Evolutionary conservation across 2,329 filamentous ascomycete genomes (phyloP), one percentile per base, ranked within the genome.

Genomic region (Cryphonectria naterciae): DNA sequence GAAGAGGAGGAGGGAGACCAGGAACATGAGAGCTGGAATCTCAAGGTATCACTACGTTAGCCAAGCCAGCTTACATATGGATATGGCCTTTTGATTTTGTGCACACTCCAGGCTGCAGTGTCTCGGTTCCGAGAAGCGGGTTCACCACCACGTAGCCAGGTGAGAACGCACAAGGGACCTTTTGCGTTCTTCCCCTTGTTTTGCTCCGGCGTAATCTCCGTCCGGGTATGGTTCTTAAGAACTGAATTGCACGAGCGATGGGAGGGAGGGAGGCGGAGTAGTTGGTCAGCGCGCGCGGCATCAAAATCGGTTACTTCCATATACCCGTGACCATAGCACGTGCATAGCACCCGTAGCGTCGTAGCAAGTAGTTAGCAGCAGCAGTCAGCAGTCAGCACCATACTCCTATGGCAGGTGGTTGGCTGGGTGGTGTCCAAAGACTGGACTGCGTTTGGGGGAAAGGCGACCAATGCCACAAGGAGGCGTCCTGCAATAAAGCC

Each of bases 401-500:
- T 32, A 32, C 32, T 32, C 32, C 32, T 32, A 32, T 32, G 32
- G 32, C 4, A 10, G 19, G 46, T 49, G 46, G 46, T n/a, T 49
- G 37, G 37, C 13, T 39, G 37, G 46, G 46, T 49, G 11, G 46
- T 11, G 46, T n/a, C 46, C 22, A 49, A n/a, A 49, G 22, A 49
- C 19, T 49, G 46, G 46, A 49, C 46, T 7, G 10, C 46, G 46
- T 49, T 49, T 32, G 32, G 32, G 28, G 28, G 3, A 32, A 32
- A 32, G 28, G 28, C 28, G 28, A 32, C 28, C 43, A 46, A 46
- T 46, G 43, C 43, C 46, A n/a, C 46, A n/a, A 54, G n/a, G 52
- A 54, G 52, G 52, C 52, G 28, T 32, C 54, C 54, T 58, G 54
- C 54, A 56, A 28, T 56, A 28, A 56, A 56, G 52, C 52, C 52